Base-by-base conservation (phyloP, 2,329 filamentous ascomycete species). In the Venturia pyrina region DNA sequence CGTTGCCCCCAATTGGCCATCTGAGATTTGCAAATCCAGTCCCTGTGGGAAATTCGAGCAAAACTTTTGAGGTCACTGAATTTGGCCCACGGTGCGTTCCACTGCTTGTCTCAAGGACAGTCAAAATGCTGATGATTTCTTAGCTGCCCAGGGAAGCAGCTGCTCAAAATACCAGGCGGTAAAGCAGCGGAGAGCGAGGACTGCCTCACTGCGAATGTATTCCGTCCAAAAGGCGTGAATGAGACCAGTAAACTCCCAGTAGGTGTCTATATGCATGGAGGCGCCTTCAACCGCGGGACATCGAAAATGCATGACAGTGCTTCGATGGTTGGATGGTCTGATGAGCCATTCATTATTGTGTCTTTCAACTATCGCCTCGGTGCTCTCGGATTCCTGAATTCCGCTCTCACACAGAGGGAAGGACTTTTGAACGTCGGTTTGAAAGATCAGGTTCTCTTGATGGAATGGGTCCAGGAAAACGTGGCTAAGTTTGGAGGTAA, bases 21-120 rank as follows among this genome's bases (percentile, higher is more conserved):
- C 86, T 87, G 70, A 81, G 85, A 5, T 88, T 87, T 70, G 80
- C 84, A 64, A 83, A 79, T 0, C 85, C 85, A 1, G 85, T 87
- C 68, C 83, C 84, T 56, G 67, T 76, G 2, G 21, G 64, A 74
- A 76, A 50, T 19, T 66, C 66, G 17, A 67, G 67, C 3, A 66
- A 46, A 1, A 69, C 69, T 50, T 65, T 63, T 41, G 66, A 72
- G 53, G 71, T 70, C 2, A 65, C 67, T 3, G 53, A 66, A 10
- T 72, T 69, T 60, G 70, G 70, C 11, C 67, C 68, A 10, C 66
- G 68, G n/a, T 71, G 69, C 11, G 53, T 37, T 8, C 17, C n/a
- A 37, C 7, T n/a, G 13, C 24, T 3, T 37, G 7, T 1, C 10
- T 19, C 5, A 8, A 34, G n/a, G 5, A 59, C 7, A 19, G 8